Evolutionary conservation across 1,284 basidiomycete genomes (phyloP), one percentile per base, ranked within the genome.

Genomic region (Exobasidium cylindrosporum): DNA sequence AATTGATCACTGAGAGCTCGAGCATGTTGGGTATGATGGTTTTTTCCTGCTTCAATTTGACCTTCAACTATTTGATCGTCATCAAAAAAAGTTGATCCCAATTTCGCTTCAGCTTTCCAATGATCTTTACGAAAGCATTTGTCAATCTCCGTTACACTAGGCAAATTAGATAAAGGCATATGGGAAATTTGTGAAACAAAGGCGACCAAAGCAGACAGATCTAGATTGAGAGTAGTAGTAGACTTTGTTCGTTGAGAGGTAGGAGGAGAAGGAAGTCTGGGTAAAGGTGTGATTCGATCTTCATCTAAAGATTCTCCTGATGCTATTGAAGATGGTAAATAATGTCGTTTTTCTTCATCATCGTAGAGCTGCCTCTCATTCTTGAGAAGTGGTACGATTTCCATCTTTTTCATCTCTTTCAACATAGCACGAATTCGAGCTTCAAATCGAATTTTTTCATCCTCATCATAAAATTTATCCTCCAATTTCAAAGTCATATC

Each of bases 201-300:
- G 0, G 74, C 76, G 21, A 77, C 65, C 35, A 76, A 64, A 11
- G 68, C 70, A 5, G 74, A 75, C 28, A 74, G 66, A 46, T 77
- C 76, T 32, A 76, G 61, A 46, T 77, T 76, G 49, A 77, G 59
- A 31, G 59, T 57, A 3, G 24, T 55, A 10, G 62, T 70, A 2
- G 63, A 55, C 45, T 26, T 57, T 67, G 61, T 63, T 7, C 54
- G 26, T 11, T 62, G 66, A 28, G 28, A 46, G 1, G 32, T 29
- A 2, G 63, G 66, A 17, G 72, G 62, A n/a, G 31, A 43, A 0
- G 73, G 66, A 28, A 74, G 46, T 7, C 30, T 21, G 7, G 64
- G 64, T 30, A 69, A 47, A 3, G 55, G 46, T 49, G 66, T 54
- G 3, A 54, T 52, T 14, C 23, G 29, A 26, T 26, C 46, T 24